phyloP scores from a whole-genome alignment of 495 filamentous ascomycete genomes.

The Tuber borchii region DNA sequence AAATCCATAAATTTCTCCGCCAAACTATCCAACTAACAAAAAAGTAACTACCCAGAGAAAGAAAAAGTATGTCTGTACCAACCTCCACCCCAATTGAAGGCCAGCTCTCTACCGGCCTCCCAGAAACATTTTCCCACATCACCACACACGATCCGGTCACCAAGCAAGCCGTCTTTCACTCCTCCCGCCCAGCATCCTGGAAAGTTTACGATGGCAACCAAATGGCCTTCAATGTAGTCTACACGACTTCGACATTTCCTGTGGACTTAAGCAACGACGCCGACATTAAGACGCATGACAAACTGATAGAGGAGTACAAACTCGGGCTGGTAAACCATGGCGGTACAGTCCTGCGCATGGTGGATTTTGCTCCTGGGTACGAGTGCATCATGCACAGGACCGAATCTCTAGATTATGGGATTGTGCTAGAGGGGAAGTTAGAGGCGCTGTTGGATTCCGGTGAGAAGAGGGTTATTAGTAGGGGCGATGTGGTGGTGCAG shows the following conservation, averaged over 20 bases:
- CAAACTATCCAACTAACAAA: background rate
- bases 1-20: background rate
- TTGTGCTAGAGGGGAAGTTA: slow-evolving; percentile 68
- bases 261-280: background rate
- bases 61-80: background rate
- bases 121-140: background rate
- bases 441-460: slow-evolving; percentile 59
- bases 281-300: background rate
- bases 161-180: slow-evolving; percentile 1
- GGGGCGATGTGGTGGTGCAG: slow-evolving; percentile 61
- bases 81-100: background rate
- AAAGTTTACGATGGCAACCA: background rate
- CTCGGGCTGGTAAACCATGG: slow-evolving; percentile 44
- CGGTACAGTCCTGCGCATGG: slow-evolving; percentile 55
- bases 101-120: background rate
- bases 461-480: slow-evolving; percentile 50
- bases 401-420: slow-evolving; percentile 65
- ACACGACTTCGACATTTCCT: background rate
- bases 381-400: slow-evolving; percentile 63
- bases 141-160: background rate
- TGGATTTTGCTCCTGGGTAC: slow-evolving; percentile 55
- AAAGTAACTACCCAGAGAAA: background rate
- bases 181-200: background rate
- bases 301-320: slow-evolving; percentile 5
- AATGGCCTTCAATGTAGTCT: slow-evolving; percentile 1